Evolutionary conservation across 805 yeast species (phyloP), one percentile per base, ranked within the genome.

Genomic region (Saturnispora serradocipensis): DNA sequence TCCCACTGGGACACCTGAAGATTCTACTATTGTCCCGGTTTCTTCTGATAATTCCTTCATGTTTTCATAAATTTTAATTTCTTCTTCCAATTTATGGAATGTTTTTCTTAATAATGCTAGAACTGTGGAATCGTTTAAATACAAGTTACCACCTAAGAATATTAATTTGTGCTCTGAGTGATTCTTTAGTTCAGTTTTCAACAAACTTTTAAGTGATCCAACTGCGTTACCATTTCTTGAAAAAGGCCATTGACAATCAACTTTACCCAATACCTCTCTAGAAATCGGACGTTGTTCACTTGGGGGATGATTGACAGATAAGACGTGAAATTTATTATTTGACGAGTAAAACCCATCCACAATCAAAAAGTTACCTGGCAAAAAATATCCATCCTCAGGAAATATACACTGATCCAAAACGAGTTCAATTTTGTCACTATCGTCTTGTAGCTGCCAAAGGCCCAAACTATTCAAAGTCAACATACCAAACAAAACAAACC

Each of bases 301-400:
- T 0, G 93, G 89, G 3, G 99, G 98, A 54, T 88, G 96, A 3
- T 86, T 84, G 48, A 93, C 74, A 4, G 84, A 76, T 28, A 85
- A 75, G 1, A 85, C 95, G 57, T 84, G 81, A 62, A 93, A 89
- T 46, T 76, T 81, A 2, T 82, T 80, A 16, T 80, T 77, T 3
- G 83, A 81, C 15, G 82, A 80, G 62, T 88, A 88, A 16, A 87
- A 80, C 16, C 99, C 99, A 61, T 88, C 95, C 49, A 86, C 84
- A 2, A 91, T 67, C 0, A 88, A 79, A 58, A 84, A 81, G 71
- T 84, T 81, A 2, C 99, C 98, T 0, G 79, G 73, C 3, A 82
- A 78, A 60, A 78, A 83, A 60, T 79, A 90, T 8, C 84, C 74
- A 0, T 83, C 88, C 3, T 72, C 72, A 1, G 85, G 76, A 43